Evolutionary conservation across 257 asterid species (phyloP).

Genomic region (Jacaranda mimosifolia): DNA sequence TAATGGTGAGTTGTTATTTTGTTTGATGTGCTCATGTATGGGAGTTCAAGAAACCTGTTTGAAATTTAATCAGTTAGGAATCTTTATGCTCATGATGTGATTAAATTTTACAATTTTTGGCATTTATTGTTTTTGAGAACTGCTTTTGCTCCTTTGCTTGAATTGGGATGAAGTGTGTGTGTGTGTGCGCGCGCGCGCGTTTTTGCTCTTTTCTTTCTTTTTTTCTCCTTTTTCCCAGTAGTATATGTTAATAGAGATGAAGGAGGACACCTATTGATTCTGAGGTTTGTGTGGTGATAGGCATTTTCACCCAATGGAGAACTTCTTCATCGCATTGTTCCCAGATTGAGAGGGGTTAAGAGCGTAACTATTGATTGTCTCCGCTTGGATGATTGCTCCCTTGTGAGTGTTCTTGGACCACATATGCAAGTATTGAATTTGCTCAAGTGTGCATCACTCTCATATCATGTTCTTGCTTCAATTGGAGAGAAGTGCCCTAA

Average conservation of each 20-base stretch:
- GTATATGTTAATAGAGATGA: no score
- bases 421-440: constrained; percentile 64
- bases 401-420: constrained; percentile 55
- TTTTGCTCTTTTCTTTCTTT: no score
- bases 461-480: constrained; percentile 49
- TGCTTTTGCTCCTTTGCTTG: not conserved
- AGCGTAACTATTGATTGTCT: constrained; percentile 71
- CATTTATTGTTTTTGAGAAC: not conserved
- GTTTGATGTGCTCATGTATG: not conserved
- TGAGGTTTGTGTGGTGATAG: constrained; percentile 44
- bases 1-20: not conserved
- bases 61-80: not conserved
- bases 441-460: constrained; percentile 69
- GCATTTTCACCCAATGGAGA: constrained; percentile 60
- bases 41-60: not conserved
- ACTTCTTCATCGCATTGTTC: constrained; percentile 53
- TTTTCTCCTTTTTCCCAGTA: no score
- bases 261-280: not conserved
- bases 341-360: constrained; percentile 49
- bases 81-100: not conserved
- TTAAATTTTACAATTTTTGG: not conserved
- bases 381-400: constrained; percentile 53
- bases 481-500: constrained; percentile 68
- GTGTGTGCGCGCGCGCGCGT: no score
- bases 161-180: no score